Evolutionary conservation across 305 asterid species (phyloP).

Genomic region (Fraxinus floribunda): DNA sequence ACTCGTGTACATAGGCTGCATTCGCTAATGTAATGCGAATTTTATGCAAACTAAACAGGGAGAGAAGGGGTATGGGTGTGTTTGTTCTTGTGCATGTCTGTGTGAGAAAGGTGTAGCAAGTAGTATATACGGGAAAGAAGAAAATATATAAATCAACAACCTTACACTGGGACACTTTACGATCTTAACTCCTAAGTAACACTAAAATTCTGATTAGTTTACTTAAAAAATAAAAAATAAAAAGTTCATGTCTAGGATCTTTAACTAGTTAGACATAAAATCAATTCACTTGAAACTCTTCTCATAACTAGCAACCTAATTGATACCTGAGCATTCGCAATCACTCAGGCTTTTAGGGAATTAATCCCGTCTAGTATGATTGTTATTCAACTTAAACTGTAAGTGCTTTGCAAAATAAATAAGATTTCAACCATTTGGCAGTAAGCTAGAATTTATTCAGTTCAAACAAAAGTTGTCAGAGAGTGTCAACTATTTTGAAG

Average conservation of each 20-base stretch:
- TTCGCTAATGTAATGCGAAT: background rate
- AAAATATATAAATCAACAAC: background rate
- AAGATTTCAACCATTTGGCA: background rate
- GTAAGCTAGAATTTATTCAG: background rate
- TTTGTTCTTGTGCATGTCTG: background rate
- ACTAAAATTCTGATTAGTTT: background rate
- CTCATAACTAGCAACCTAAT: background rate
- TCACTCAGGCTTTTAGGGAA: background rate
- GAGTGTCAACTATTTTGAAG: background rate
- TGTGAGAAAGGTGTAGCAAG: background rate
- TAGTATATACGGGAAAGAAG: background rate
- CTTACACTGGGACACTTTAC: background rate
- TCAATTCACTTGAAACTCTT: background rate
- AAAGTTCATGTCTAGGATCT: background rate
- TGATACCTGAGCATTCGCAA: background rate
- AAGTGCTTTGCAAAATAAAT: background rate
- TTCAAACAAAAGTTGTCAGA: background rate
- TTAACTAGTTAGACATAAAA: background rate
- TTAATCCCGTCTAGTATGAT: background rate
- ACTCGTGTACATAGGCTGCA: background rate
- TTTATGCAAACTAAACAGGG: background rate
- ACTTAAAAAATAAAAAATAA: background rate
- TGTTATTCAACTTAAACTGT: background rate
- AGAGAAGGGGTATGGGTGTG: background rate
- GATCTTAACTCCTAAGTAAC: background rate